phyloP scores from a whole-genome alignment of 2,329 filamentous ascomycete species.

The Clathrospora elynae region DNA sequence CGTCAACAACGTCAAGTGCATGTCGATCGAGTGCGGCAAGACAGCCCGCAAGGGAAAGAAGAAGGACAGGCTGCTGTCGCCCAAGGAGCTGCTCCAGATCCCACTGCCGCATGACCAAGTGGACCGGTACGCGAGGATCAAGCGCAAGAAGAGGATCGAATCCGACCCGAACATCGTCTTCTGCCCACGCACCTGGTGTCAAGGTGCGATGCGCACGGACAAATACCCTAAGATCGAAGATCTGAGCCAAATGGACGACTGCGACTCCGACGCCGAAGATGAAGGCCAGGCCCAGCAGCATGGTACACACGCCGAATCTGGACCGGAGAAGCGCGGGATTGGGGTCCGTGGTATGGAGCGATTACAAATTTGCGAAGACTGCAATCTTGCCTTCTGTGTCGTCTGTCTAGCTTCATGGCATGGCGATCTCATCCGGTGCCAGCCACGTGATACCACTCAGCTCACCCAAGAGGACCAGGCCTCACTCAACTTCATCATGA shows the following conservation, averaged over 20 bases:
- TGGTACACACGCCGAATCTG: conserved; percentile 10
- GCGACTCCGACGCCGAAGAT: conserved; percentile 47
- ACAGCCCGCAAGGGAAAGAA: conserved; percentile 24
- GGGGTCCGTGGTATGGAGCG: conserved; percentile 64
- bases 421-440: conserved; percentile 78
- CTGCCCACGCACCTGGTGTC: conserved; percentile 90
- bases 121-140: conserved; percentile 84
- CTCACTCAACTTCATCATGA: conserved; percentile 79
- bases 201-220: conserved; percentile 73
- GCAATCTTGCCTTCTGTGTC: conserved; percentile 76
- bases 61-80: conserved; percentile 71
- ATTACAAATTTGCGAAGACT: conserved; percentile 81
- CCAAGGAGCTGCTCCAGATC: conserved; percentile 73
- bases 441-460: conserved; percentile 69
- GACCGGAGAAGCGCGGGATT: conserved; percentile 31
- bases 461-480: conserved; percentile 84
- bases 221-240: conserved; percentile 56
- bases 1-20: conserved; percentile 76
- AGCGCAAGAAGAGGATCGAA: conserved; percentile 90
- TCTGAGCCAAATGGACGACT: conserved; percentile 47
- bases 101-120: conserved; percentile 67
- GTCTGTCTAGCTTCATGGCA: conserved; percentile 86
- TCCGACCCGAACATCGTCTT: conserved; percentile 90
- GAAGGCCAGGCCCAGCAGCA: conserved; percentile 6
- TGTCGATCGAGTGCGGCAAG: conserved; percentile 74